Conservation (phyloP, 768 basidiomycete species). For the Leccinum arenicola region DNA sequence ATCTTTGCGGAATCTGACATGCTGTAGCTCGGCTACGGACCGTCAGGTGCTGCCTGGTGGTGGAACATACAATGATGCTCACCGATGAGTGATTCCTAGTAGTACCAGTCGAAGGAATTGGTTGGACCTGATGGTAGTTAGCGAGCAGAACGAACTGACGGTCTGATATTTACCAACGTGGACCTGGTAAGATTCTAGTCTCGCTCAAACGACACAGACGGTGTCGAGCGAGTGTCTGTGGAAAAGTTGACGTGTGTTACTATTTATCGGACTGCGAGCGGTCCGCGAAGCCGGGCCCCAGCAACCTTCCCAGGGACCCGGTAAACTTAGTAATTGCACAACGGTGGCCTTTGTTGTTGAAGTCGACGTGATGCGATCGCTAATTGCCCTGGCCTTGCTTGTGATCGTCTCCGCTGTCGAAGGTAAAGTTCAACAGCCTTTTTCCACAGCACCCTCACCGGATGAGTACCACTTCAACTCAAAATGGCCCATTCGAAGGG, state of each 20-base stretch:
- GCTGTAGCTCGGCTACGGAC: neutral
- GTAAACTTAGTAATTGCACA: too few species aligned
- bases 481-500: constrained; percentile 11
- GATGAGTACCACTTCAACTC: constrained; percentile 13
- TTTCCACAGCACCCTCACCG: neutral
- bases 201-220: too few species aligned
- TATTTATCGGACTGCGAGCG: too few species aligned
- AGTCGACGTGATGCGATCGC: neutral
- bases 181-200: too few species aligned
- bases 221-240: neutral
- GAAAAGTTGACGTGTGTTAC: neutral
- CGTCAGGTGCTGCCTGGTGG: too few species aligned
- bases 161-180: too few species aligned
- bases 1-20: neutral
- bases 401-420: neutral
- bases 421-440: neutral
- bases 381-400: neutral
- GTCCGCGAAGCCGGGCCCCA: too few species aligned
- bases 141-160: neutral
- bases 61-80: too few species aligned
- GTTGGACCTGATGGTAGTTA: neutral
- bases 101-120: neutral
- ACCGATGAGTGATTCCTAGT: neutral
- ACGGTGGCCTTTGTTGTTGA: too few species aligned
- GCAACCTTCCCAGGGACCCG: too few species aligned